Base-by-base conservation (phyloP, 345 rosid species). In the Hypericum androsaemum region DNA sequence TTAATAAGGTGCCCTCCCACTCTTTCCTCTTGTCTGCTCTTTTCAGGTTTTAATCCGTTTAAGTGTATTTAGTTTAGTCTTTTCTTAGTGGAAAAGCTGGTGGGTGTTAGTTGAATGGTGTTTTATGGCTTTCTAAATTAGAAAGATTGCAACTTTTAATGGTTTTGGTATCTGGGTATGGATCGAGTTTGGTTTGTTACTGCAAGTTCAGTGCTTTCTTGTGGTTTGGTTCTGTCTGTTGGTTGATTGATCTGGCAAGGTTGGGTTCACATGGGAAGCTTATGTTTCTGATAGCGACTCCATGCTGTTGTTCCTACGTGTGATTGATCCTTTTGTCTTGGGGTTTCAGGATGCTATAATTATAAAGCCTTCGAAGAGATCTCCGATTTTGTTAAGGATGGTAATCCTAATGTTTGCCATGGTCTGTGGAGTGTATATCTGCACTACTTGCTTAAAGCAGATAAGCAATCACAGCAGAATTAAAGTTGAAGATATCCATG, bases 311-410 rank as follows among this genome's bases (percentile, higher is more conserved):
- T 22, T 22, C 32, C 32, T 22, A 22, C 32, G 2, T 4, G 32
- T 22, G 32, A 22, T 22, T 22, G 32, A 22, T 16, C 40, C 49
- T 13, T 3, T 53, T 12, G 53, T 39, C 54, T 58, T 10, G 53
- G 52, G 48, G 40, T 50, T 15, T 60, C 89, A 92, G 94, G 86
- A 77, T 54, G 56, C 77, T 6, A 39, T 81, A 47, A 70, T 80
- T 36, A 56, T 85, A 63, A 92, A 85, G 64, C 72, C 80, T 58
- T 66, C 76, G 12, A 92, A 83, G 81, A 85, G 77, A 47, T 73
- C 94, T 60, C 85, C 95, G 7, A 63, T 78, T 66, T 75, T 92
- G 54, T 73, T 74, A 41, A 81, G 90, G 70, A 80, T 77, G 81
- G 65, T 83, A 53, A 81, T 84, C 42, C 63, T 92, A 40, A 50